Evolutionary conservation across 202 grass and related monocot genomes (phyloP).

Genomic region (Schoenoplectus tabernaemontani): DNA sequence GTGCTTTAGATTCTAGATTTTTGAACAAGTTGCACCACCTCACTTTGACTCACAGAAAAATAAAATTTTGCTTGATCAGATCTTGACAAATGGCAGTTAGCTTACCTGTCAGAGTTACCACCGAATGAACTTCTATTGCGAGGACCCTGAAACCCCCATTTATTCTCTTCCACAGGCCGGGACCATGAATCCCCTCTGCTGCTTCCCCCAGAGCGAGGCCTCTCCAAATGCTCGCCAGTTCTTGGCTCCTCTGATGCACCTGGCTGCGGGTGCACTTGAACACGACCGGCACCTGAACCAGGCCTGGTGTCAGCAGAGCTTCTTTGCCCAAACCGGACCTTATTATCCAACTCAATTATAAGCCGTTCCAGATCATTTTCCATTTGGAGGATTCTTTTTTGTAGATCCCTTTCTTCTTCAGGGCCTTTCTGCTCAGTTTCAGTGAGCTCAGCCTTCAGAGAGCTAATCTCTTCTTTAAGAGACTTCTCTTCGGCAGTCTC

Average conservation of each 20-base stretch:
- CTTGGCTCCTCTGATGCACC: conserved; percentile 45
- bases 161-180: conserved; percentile 53
- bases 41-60: neutral
- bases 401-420: conserved; percentile 42
- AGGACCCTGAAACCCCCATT: conserved; percentile 57
- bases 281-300: conserved; percentile 67
- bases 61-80: neutral
- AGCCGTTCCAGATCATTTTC: conserved; percentile 73
- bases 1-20: no score
- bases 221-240: conserved; percentile 40
- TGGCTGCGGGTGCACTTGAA: conserved; percentile 27
- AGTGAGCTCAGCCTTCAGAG: conserved; percentile 52
- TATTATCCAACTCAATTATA: conserved; percentile 60
- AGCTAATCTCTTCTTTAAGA: conserved; percentile 75
- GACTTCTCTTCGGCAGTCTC: conserved; percentile 69
- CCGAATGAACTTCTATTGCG: neutral
- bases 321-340: conserved; percentile 70
- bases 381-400: conserved; percentile 50
- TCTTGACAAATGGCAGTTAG: neutral
- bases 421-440: conserved; percentile 33
- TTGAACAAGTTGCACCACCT: neutral
- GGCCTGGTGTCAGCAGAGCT: conserved; percentile 31
- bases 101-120: conserved; percentile 6
- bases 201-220: conserved; percentile 55
- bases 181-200: conserved; percentile 31